phyloP scores from a whole-genome alignment of 805 yeast genomes.

The Wickerhamiella kurtzmanii region DNA sequence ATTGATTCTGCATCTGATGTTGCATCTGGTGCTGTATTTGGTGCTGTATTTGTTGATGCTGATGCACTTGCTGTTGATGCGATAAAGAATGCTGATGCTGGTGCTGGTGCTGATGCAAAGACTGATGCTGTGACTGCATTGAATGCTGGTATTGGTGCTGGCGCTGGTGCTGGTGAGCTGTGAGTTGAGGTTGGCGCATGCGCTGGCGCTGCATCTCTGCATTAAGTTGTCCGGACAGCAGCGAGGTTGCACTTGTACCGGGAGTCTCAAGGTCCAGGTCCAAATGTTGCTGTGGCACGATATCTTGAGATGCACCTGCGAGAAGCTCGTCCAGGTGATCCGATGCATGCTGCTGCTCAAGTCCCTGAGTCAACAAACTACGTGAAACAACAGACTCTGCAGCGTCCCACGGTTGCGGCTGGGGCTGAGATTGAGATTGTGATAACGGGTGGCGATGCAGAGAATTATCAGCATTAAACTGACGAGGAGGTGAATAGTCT shows the following conservation, averaged over 20 bases:
- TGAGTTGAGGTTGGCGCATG: too few species aligned
- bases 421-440: too few species aligned
- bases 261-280: too few species aligned
- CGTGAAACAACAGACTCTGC: not conserved
- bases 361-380: constrained; percentile 2
- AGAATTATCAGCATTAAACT: not conserved
- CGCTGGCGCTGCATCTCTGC: too few species aligned
- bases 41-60: not conserved
- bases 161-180: too few species aligned
- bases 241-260: too few species aligned
- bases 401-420: not conserved
- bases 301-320: too few species aligned
- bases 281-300: too few species aligned
- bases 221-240: too few species aligned
- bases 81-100: not conserved
- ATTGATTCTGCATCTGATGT: not conserved
- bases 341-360: constrained; percentile 6
- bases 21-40: not conserved
- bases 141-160: not conserved
- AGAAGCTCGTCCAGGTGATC: constrained; percentile 7
- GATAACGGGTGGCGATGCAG: not conserved
- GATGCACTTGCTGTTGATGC: not conserved
- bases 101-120: constrained; percentile 5
- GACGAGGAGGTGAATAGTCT: not conserved
- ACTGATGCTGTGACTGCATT: not conserved